Base-by-base conservation (phyloP, 192 early-diverging fungal species). In the Coemansia sp. region DNA sequence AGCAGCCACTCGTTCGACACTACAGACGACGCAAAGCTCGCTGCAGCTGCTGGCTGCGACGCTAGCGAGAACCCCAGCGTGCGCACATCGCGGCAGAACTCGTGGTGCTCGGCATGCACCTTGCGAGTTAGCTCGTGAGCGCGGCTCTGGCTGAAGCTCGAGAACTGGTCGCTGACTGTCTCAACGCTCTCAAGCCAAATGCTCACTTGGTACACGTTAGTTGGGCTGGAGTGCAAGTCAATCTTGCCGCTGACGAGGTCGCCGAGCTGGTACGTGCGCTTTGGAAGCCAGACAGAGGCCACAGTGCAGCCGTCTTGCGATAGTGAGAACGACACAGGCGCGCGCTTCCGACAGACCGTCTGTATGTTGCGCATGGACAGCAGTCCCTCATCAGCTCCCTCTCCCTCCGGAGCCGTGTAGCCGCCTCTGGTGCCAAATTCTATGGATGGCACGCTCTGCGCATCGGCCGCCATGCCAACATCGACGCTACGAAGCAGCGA, bases 51-150 rank as follows among this genome's bases (percentile, higher is more conserved):
- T 20, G 70, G 74, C n/a, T 46, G 54, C 17, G 68, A 47, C 0
- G 75, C 59, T 36, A 98, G 86, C 5, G 92, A 73, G 68, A 96
- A 92, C 11, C 86, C 87, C 25, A 90, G 84, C 19, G 94, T 83
- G 59, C 72, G 72, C 1, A 87, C 86, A 63, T 88, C 86, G 42
- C 94, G 82, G 56, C 92, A 93, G 42, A 88, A 91, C 65, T 86
- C 81, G 74, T 98, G 96, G 62, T 91, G 87, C 67, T 96, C 93
- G n/a, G 93, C 89, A 71, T 92, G 86, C 17, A 92, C 76, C 58
- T 83, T 85, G 53, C 89, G 87, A 1, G 93, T 92, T 19, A 90
- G 64, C 64, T 77, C 74, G 45, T 70, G 67, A n/a, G 68, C 73
- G 17, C 71, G 59, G n/a, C 53, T 53, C n/a, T 36, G 46, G n/a